These are phyloP conservation scores for Tephrocybe sp. DNA, from an alignment of 768 basidiomycete species.

Conservation along the genomic window DNA sequence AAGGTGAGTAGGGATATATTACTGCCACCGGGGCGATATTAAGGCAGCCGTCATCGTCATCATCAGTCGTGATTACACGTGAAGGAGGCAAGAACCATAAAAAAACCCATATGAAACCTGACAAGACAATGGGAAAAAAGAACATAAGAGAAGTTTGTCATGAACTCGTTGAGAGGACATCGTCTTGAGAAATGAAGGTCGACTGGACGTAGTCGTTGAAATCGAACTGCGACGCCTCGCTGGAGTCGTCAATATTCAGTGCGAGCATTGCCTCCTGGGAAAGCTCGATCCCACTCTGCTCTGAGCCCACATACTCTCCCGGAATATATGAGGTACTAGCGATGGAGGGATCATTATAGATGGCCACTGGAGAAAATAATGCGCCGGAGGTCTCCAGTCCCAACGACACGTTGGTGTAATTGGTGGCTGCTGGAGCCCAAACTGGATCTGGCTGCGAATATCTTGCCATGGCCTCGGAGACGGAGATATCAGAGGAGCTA, in stretches of 20 bases:
- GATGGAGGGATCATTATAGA: background rate
- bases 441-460: slow-evolving; percentile 2
- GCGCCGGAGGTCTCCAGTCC: slow-evolving; percentile 6
- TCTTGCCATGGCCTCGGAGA: background rate
- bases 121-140: too few relatives aligned
- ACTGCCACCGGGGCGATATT: too few relatives aligned
- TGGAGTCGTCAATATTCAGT: slow-evolving; percentile 10
- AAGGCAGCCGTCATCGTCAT: too few relatives aligned
- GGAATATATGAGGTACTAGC: background rate
- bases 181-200: background rate
- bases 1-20: background rate
- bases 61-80: too few relatives aligned
- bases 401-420: slow-evolving; percentile 1
- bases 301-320: slow-evolving; percentile 6
- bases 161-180: background rate
- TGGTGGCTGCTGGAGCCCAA: slow-evolving; percentile 1
- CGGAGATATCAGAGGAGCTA: background rate
- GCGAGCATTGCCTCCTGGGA: slow-evolving; percentile 23
- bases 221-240: background rate
- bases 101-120: background rate
- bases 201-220: slow-evolving; percentile 18
- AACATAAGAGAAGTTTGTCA: background rate
- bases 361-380: slow-evolving; percentile 5
- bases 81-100: too few relatives aligned
- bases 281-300: background rate